Percentiles rank a stretch among this genome's conserved stretches.
phyloP scores from a whole-genome alignment of 352 stramenopile genomes.

The Globisporangium echinulatum region DNA sequence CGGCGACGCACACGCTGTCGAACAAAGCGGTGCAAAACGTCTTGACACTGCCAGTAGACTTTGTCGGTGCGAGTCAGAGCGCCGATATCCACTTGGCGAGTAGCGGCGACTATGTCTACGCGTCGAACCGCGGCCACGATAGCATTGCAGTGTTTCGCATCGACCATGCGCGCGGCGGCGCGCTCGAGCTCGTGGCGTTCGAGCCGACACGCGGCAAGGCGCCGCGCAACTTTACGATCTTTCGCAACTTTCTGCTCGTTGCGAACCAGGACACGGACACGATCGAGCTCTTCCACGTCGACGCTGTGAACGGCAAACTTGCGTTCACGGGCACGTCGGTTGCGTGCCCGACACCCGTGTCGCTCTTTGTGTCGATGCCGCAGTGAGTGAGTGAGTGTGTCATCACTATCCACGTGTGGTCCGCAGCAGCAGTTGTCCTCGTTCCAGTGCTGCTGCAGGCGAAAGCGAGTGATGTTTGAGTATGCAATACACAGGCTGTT shows the following conservation, averaged over 20 bases:
- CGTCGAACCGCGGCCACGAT: conserved; percentile 42
- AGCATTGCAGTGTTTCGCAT: conserved; percentile 29
- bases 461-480: no score
- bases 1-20: conserved; percentile 34
- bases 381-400: no score
- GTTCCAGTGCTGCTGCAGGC: no score
- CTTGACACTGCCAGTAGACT: conserved; percentile 50
- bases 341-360: conserved; percentile 32
- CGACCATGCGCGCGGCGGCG: conserved; percentile 9
- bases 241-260: conserved; percentile 22
- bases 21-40: conserved; percentile 45
- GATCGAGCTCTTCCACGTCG: conserved; percentile 38
- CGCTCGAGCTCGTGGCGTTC: conserved; percentile 21
- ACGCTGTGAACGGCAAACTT: conserved; percentile 24
- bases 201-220: conserved; percentile 22
- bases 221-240: conserved; percentile 32
- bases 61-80: conserved; percentile 26
- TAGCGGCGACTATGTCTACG: conserved; percentile 33
- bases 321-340: conserved; percentile 24
- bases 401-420: no score
- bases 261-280: conserved; percentile 47
- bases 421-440: no score
- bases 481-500: no score
- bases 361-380: conserved; percentile 17
- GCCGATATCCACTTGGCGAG: conserved; percentile 26